Evolutionary conservation across 106 monocot genomes (phyloP).

Genomic region (Gastrodia elata): DNA sequence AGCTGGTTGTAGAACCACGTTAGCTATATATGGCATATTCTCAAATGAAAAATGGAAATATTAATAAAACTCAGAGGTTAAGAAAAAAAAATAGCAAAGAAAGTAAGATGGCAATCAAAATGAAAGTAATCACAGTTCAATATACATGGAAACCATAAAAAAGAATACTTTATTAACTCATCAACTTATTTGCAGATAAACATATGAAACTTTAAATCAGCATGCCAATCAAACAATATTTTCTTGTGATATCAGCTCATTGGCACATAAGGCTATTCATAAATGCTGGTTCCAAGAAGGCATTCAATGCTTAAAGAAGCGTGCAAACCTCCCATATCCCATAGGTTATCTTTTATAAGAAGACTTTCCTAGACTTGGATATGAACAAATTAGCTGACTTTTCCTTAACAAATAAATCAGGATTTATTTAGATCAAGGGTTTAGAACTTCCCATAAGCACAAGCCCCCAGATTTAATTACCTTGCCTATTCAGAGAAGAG

Average conservation of each 20-base stretch:
- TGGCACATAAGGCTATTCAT: too few relatives aligned
- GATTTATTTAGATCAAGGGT: too few relatives aligned
- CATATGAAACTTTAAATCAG: too few relatives aligned
- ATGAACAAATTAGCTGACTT: background rate
- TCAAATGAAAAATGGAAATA: background rate
- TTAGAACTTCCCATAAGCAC: too few relatives aligned
- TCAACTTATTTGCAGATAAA: too few relatives aligned
- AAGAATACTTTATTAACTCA: too few relatives aligned
- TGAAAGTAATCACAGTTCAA: background rate
- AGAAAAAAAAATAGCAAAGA: background rate
- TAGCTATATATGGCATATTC: background rate
- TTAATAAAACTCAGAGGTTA: background rate
- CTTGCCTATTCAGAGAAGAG: too few relatives aligned
- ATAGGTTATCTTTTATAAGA: background rate
- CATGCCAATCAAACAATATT: too few relatives aligned
- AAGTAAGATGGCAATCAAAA: background rate
- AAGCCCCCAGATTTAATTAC: too few relatives aligned
- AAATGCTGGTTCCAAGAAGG: background rate
- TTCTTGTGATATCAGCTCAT: too few relatives aligned
- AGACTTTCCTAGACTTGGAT: too few relatives aligned
- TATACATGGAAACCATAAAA: background rate
- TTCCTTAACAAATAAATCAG: background rate
- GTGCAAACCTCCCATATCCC: background rate
- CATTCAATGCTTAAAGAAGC: background rate
- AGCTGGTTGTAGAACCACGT: conserved; percentile 27